A percentile compares a stretch with the other conserved stretches of the same genome.
phyloP scores from a whole-genome alignment of 176 grass and related monocot genomes.

The Zea mays region Zm-B73-REFERENCE-NAM-5.0 NC_050105.1:132841001-132841500 shows the following conservation, averaged over 20 bases:
- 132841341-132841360: too few relatives aligned
- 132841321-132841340: too few relatives aligned
- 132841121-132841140: constrained; percentile 61
- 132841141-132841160: constrained; percentile 85
- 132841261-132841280: constrained; percentile 90
- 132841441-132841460: not conserved
- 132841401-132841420: not conserved
- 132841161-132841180: constrained; percentile 93
- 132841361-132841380: not conserved
- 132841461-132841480: not conserved
- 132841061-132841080: not conserved
- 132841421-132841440: not conserved
- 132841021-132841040: constrained; percentile 49
- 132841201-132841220: constrained; percentile 74
- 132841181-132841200: constrained; percentile 86
- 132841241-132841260: constrained; percentile 91
- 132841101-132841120: not conserved
- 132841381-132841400: not conserved
- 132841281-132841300: constrained; percentile 42
- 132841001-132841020: constrained; percentile 29
- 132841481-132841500: not conserved
- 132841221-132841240: constrained; percentile 82
- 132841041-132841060: too few relatives aligned
- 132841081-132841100: constrained; percentile 2
- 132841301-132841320: not conserved